Percentiles rank a stretch among this genome's conserved stretches.
Conservation (phyloP, 2,329 filamentous ascomycete genomes). For the Penicillium sp. region DNA sequence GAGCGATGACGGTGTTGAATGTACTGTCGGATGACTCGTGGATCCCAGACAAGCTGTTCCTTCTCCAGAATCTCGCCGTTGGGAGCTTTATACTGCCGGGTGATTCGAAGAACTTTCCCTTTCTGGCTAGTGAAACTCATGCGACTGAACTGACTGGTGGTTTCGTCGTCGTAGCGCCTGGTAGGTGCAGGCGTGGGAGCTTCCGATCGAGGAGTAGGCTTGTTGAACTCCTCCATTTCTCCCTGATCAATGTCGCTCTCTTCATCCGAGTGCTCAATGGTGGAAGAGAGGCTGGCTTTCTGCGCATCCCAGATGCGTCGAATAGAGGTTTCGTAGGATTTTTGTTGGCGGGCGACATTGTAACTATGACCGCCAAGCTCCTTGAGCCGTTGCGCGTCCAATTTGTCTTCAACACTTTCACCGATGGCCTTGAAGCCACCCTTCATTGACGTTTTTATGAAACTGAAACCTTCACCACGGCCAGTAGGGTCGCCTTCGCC, state of each 20-base stretch:
- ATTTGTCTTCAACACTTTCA: slow-evolving; percentile 79
- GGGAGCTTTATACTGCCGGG: slow-evolving; percentile 58
- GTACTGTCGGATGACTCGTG: slow-evolving; percentile 84
- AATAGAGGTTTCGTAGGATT: slow-evolving; percentile 86
- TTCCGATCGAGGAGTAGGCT: slow-evolving; percentile 61
- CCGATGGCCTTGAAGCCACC: slow-evolving; percentile 89
- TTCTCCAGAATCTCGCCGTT: slow-evolving; percentile 58
- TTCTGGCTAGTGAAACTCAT: slow-evolving; percentile 63
- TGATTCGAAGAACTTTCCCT: slow-evolving; percentile 67
- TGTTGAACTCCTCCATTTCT: slow-evolving; percentile 45
- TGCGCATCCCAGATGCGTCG: slow-evolving; percentile 88
- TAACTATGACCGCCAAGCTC: slow-evolving; percentile 84
- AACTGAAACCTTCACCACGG: slow-evolving; percentile 88
- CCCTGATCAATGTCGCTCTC: slow-evolving; percentile 58
- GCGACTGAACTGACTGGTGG: slow-evolving; percentile 69
- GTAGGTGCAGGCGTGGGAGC: slow-evolving; percentile 53
- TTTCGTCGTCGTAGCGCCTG: slow-evolving; percentile 61
- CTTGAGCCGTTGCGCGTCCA: slow-evolving; percentile 67
- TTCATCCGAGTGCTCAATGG: slow-evolving; percentile 66
- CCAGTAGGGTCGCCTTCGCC: slow-evolving; percentile 93
- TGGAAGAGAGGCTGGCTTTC: slow-evolving; percentile 68
- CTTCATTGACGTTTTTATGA: slow-evolving; percentile 98
- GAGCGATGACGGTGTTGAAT: slow-evolving; percentile 67
- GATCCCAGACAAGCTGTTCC: slow-evolving; percentile 64
- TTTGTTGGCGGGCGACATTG: slow-evolving; percentile 92